phyloP scores from a whole-genome alignment of 1,139 yeast genomes.

The Geotrichum klebahnii region DNA sequence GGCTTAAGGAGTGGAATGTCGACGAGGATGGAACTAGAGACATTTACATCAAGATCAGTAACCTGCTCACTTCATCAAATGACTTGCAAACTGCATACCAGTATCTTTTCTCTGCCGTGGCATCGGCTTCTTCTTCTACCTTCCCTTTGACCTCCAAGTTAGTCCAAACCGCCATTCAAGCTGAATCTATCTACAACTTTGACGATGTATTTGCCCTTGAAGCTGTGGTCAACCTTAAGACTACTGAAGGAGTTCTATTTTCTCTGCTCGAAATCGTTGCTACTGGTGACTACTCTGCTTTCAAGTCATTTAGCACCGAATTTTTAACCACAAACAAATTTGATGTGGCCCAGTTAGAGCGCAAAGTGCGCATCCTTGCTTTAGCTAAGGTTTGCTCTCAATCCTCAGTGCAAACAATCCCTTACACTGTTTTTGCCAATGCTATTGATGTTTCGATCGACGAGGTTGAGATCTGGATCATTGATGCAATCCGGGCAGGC shows the following conservation, averaged over 20 bases:
- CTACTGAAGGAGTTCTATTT: constrained; percentile 29
- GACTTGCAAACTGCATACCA: constrained; percentile 32
- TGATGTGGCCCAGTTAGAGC: constrained; percentile 30
- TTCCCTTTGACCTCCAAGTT: constrained; percentile 31
- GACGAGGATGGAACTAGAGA: constrained; percentile 32
- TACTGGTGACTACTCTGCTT: constrained; percentile 36
- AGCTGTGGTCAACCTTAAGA: constrained; percentile 34
- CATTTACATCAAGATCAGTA: constrained; percentile 34
- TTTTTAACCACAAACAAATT: constrained; percentile 26
- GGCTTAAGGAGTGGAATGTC: constrained; percentile 42
- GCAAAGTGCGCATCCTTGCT: constrained; percentile 33
- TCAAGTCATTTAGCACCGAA: constrained; percentile 25
- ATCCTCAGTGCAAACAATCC: constrained; percentile 31
- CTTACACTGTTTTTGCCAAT: constrained; percentile 38
- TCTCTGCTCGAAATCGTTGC: constrained; percentile 36
- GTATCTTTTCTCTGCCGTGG: constrained; percentile 36
- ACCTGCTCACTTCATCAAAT: constrained; percentile 27
- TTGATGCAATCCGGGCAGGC: constrained; percentile 45
- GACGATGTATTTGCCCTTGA: constrained; percentile 37
- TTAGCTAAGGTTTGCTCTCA: constrained; percentile 30
- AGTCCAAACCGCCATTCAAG: constrained; percentile 31
- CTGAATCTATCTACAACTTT: constrained; percentile 36
- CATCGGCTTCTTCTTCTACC: constrained; percentile 26
- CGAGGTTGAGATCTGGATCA: constrained; percentile 43
- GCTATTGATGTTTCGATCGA: constrained; percentile 36